Percentiles rank a stretch among this genome's conserved stretches.
Conservation (phyloP, 768 basidiomycete species). For the Guyanaporus albipodus region DNA sequence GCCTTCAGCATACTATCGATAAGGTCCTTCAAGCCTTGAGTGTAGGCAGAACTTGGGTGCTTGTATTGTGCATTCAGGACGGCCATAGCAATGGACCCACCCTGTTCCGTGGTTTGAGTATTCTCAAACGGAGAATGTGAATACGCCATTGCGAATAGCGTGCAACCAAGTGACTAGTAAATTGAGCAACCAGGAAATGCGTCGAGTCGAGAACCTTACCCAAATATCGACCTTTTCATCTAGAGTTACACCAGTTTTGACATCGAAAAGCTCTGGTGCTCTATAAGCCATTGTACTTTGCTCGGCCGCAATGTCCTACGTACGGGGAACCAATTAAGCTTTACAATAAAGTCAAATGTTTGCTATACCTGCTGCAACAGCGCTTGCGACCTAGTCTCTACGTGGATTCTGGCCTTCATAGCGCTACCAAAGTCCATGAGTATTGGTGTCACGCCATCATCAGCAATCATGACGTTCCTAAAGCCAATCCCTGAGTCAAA, state of each 20-base stretch:
- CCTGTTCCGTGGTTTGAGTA: conserved; percentile 86
- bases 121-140: conserved; percentile 97
- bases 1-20: conserved; percentile 84
- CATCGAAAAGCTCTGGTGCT: conserved; percentile 96
- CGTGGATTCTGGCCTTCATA: conserved; percentile 75
- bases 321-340: conserved; percentile 1
- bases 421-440: conserved; percentile 99
- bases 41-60: conserved; percentile 84
- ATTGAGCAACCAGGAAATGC: conserved; percentile 5
- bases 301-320: conserved; percentile 89
- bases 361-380: conserved; percentile 76
- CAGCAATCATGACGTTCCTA: conserved; percentile 96
- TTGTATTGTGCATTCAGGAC: conserved; percentile 91
- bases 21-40: conserved; percentile 74
- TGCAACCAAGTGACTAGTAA: conserved; percentile 89
- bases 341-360: neutral
- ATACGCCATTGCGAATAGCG: conserved; percentile 91
- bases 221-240: conserved; percentile 98
- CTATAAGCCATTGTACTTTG: conserved; percentile 99
- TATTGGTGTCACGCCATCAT: conserved; percentile 79
- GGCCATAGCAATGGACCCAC: conserved; percentile 97
- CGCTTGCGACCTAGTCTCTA: conserved; percentile 83
- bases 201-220: conserved; percentile 45
- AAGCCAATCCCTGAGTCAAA: neutral
- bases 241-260: conserved; percentile 80